Evolutionary conservation across 306 rosid genomes (phyloP).

Genomic region (Pterocarpus macrocarpus): DNA sequence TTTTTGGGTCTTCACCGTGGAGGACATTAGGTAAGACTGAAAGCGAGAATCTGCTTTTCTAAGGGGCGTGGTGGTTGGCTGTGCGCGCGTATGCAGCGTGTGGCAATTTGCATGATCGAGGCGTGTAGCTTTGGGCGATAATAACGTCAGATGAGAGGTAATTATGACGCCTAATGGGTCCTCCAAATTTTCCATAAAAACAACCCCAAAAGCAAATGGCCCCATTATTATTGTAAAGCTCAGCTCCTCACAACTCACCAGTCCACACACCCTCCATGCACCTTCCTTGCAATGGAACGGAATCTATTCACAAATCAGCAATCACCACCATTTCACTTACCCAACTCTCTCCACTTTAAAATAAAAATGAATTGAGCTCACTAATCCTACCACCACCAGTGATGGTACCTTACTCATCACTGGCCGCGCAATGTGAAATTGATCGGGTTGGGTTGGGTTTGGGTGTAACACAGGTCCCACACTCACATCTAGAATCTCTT

Average conservation of each 20-base stretch:
- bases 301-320: not conserved
- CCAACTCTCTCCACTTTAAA: not conserved
- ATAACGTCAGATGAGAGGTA: slow-evolving; percentile 59
- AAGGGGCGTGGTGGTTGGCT: slow-evolving; percentile 5
- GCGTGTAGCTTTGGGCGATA: slow-evolving; percentile 71
- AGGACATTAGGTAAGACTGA: not conserved
- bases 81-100: slow-evolving; percentile 23
- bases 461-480: slow-evolving; percentile 33
- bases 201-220: slow-evolving; percentile 31
- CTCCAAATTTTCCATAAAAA: not conserved
- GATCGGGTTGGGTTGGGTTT: not conserved
- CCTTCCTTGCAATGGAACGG: not conserved
- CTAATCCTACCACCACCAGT: slow-evolving; percentile 6
- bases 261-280: not conserved
- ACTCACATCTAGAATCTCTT: slow-evolving; percentile 43
- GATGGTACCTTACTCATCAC: not conserved
- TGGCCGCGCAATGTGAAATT: slow-evolving; percentile 13
- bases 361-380: slow-evolving; percentile 9
- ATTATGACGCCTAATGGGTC: slow-evolving; percentile 60
- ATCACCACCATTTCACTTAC: slow-evolving; percentile 1
- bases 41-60: slow-evolving; percentile 40
- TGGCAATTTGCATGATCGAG: slow-evolving; percentile 58
- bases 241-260: not conserved
- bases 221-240: slow-evolving; percentile 7
- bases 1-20: too few species aligned